Conservation (phyloP, 345 rosid genomes). For the Moricandia moricandioides region DNA sequence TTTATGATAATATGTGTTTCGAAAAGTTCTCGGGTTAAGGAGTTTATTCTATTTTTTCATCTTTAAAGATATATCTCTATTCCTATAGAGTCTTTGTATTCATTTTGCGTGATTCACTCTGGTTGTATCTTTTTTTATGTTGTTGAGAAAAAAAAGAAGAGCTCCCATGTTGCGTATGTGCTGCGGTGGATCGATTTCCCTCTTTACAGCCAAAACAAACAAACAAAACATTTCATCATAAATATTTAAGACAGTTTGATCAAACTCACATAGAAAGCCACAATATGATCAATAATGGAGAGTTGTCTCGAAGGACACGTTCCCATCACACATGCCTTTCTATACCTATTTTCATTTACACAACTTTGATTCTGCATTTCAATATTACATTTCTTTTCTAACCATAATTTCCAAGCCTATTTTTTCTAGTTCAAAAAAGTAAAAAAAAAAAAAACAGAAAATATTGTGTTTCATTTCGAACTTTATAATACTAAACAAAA, state of each 20-base stretch:
- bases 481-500: not conserved
- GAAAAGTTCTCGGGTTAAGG: no score
- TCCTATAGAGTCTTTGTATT: no score
- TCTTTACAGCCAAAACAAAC: slow-evolving; percentile 21
- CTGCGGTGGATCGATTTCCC: slow-evolving; percentile 17
- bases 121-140: no score
- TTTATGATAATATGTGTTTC: no score
- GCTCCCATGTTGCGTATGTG: slow-evolving; percentile 16
- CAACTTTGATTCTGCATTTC: not conserved
- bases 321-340: slow-evolving; percentile 3
- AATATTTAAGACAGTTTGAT: slow-evolving; percentile 10
- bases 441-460: not conserved
- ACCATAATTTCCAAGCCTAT: not conserved
- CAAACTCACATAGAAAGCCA: slow-evolving; percentile 7
- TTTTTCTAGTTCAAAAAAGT: not conserved
- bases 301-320: slow-evolving; percentile 6
- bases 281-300: slow-evolving; percentile 11
- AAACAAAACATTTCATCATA: slow-evolving; percentile 5
- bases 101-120: no score
- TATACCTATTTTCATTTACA: not conserved
- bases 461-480: not conserved
- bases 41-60: no score
- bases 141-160: not conserved
- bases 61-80: no score
- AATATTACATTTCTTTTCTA: not conserved